phyloP scores from a whole-genome alignment of 805 yeast genomes.

The Wickerhamiella brachini region DNA sequence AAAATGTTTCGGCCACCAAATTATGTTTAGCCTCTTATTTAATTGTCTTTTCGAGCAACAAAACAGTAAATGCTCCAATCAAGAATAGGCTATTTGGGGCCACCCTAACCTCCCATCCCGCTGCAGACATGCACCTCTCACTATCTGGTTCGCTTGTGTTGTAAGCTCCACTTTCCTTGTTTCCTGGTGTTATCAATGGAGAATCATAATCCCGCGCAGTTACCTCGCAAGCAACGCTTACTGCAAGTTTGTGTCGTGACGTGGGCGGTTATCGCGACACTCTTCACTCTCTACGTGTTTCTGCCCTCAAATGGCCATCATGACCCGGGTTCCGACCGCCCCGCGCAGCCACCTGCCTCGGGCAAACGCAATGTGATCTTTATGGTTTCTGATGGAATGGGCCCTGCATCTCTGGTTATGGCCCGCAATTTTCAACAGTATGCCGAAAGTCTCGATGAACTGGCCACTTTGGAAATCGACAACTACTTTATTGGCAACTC shows the following conservation, averaged over 20 bases:
- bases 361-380: constrained; percentile 63
- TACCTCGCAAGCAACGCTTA: neutral
- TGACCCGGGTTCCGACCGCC: neutral
- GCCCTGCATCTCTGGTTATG: constrained; percentile 72
- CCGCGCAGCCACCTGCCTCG: neutral
- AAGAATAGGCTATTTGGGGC: neutral
- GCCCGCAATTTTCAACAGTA: constrained; percentile 63
- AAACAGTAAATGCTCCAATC: too few species aligned
- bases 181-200: too few species aligned
- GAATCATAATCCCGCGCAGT: neutral
- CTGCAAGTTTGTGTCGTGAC: neutral
- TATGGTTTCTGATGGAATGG: constrained; percentile 93
- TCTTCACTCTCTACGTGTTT: constrained; percentile 1
- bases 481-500: constrained; percentile 66
- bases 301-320: neutral
- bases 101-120: too few species aligned
- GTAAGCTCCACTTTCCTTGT: too few species aligned
- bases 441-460: constrained; percentile 38
- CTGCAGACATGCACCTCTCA: too few species aligned
- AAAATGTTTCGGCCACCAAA: constrained; percentile 49
- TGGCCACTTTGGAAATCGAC: constrained; percentile 51
- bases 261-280: constrained; percentile 5
- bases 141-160: too few species aligned
- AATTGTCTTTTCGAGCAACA: neutral
- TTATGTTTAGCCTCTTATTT: neutral